Evolutionary conservation across 75 land plant species (phyloP).

Genomic region (Adiantum capillusveneris): DNA sequence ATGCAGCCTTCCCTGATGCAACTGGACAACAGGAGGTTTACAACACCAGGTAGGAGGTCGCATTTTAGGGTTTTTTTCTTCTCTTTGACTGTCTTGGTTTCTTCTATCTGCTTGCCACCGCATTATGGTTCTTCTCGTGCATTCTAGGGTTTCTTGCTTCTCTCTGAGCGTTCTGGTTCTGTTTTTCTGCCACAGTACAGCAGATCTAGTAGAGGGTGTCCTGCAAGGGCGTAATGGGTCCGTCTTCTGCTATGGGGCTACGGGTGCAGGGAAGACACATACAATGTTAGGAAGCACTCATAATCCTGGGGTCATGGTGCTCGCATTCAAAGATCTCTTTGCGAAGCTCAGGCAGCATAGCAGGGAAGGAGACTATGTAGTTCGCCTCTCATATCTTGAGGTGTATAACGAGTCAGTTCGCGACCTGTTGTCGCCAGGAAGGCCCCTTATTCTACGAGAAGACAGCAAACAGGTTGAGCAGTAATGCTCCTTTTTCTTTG

Average conservation of each 20-base stretch:
- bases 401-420: slow-evolving; percentile 19
- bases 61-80: no score
- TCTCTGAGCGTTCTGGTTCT: no score
- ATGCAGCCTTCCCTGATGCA: slow-evolving; percentile 16
- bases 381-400: slow-evolving; percentile 17
- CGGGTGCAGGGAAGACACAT: slow-evolving; percentile 27
- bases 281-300: slow-evolving; percentile 20
- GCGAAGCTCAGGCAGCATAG: slow-evolving; percentile 10
- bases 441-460: slow-evolving; percentile 13
- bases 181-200: slow-evolving; percentile 11
- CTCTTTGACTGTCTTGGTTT: no score
- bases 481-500: no score
- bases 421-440: slow-evolving; percentile 22
- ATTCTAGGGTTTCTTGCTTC: no score
- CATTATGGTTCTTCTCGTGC: no score
- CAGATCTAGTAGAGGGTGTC: slow-evolving; percentile 17
- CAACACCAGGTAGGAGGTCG: slow-evolving; percentile 10
- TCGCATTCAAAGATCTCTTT: slow-evolving; percentile 17
- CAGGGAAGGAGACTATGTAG: slow-evolving; percentile 9
- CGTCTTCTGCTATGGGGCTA: slow-evolving; percentile 30
- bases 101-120: no score
- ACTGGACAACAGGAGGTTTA: slow-evolving; percentile 21
- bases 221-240: slow-evolving; percentile 20
- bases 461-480: slow-evolving; percentile 20
- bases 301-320: slow-evolving; percentile 25